A percentile compares a stretch with the other conserved stretches of the same genome.
Evolutionary conservation across 2,329 filamentous ascomycete species (phyloP).

Genomic region (Alternaria dauci): DNA sequence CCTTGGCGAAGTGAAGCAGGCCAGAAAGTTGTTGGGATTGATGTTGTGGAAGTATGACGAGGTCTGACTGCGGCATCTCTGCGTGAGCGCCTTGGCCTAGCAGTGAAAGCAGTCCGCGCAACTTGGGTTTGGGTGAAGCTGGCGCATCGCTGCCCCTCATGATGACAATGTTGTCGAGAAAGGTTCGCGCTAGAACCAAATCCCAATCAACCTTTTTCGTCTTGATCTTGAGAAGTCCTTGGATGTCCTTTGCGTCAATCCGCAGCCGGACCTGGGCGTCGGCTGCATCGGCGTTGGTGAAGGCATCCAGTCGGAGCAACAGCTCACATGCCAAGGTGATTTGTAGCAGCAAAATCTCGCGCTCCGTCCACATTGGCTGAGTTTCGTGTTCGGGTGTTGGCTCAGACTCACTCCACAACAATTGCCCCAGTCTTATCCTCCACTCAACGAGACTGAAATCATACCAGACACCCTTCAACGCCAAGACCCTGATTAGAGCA

Average conservation of each 20-base stretch:
- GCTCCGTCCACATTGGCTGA: constrained; percentile 50
- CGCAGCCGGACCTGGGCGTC: constrained; percentile 51
- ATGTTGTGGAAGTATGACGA: constrained; percentile 48
- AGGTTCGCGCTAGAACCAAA: constrained; percentile 61
- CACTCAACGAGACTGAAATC: constrained; percentile 79
- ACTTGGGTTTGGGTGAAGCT: constrained; percentile 28
- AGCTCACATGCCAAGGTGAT: constrained; percentile 64
- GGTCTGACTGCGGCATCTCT: constrained; percentile 31
- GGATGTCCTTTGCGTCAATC: constrained; percentile 55
- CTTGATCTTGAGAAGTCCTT: constrained; percentile 57
- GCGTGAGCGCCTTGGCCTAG: constrained; percentile 32
- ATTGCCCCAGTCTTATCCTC: constrained; percentile 75
- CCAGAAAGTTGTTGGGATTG: constrained; percentile 58
- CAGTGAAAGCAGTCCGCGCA: constrained; percentile 40
- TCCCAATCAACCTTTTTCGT: constrained; percentile 66
- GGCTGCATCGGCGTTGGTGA: constrained; percentile 43
- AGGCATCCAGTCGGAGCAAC: constrained; percentile 62
- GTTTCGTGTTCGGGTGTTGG: constrained; percentile 30
- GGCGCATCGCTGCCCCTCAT: constrained; percentile 35
- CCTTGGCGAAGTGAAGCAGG: constrained; percentile 60
- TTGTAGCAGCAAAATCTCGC: constrained; percentile 64
- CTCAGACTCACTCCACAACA: constrained; percentile 67
- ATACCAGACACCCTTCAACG: constrained; percentile 73
- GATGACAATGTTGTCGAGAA: constrained; percentile 61
- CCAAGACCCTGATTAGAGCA: constrained; percentile 71